A percentile compares a stretch with the other conserved stretches of the same genome.
phyloP scores from a whole-genome alignment of 148 eudicot species.

The Drosera capensis region DNA sequence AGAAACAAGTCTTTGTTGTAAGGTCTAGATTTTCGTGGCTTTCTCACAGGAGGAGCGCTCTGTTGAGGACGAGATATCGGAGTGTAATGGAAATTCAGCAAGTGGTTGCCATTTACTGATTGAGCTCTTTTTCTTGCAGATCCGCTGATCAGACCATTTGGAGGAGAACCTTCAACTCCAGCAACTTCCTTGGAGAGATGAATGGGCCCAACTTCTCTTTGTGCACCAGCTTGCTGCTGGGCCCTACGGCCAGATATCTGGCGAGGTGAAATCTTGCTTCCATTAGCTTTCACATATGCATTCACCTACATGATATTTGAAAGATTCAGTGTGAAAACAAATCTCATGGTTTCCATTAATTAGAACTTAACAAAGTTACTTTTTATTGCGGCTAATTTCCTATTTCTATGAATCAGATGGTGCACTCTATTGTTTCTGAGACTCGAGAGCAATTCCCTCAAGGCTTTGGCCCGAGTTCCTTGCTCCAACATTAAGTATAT shows the following conservation, averaged over 20 bases:
- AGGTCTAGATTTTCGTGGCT: constrained; percentile 57
- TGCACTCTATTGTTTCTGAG: neutral
- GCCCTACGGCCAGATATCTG: neutral
- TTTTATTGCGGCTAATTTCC: too few relatives aligned
- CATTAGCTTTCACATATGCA: constrained; percentile 22
- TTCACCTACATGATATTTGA: constrained; percentile 36
- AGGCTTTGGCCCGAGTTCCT: too few relatives aligned
- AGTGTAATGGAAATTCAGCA: constrained; percentile 83
- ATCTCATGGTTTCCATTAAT: constrained; percentile 1
- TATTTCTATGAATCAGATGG: too few relatives aligned
- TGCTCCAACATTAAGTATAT: too few relatives aligned
- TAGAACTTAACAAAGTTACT: neutral
- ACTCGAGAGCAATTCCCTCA: neutral
- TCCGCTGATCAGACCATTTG: constrained; percentile 26
- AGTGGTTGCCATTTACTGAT: constrained; percentile 66
- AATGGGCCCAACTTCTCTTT: constrained; percentile 19
- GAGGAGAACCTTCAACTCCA: constrained; percentile 21
- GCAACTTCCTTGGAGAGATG: constrained; percentile 17
- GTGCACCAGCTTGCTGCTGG: neutral
- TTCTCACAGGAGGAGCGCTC: constrained; percentile 53
- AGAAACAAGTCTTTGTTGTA: constrained; percentile 93
- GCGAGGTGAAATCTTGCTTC: constrained; percentile 21
- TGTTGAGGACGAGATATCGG: constrained; percentile 66
- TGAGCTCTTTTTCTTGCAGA: constrained; percentile 50
- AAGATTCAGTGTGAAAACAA: too few relatives aligned